These are phyloP conservation scores for Myriangium duriaei DNA, from an alignment of 2,329 filamentous ascomycete species.

Conservation along the genomic window DNA sequence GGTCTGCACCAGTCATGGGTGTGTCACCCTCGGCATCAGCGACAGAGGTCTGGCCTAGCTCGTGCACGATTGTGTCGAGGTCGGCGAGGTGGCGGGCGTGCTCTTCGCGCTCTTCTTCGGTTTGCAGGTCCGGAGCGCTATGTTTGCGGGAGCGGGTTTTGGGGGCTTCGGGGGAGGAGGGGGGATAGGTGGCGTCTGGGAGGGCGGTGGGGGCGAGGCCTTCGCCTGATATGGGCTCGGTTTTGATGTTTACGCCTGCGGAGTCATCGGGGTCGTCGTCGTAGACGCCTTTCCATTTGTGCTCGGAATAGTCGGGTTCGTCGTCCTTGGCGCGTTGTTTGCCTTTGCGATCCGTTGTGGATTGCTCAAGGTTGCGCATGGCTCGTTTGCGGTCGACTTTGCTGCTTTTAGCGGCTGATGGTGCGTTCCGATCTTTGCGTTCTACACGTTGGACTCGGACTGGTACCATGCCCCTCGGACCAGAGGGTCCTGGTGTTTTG, in stretches of 20 bases:
- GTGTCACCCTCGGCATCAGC: conserved; percentile 31
- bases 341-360: conserved; percentile 19
- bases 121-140: conserved; percentile 32
- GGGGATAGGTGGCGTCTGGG: conserved; percentile 21
- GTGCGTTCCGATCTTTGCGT: not conserved
- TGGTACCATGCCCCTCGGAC: conserved; percentile 12
- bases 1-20: conserved; percentile 22
- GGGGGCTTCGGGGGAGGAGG: conserved; percentile 8
- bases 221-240: conserved; percentile 38
- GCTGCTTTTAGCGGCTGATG: conserved; percentile 8
- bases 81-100: conserved; percentile 37
- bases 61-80: conserved; percentile 32
- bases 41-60: conserved; percentile 31
- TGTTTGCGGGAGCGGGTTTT: conserved; percentile 16
- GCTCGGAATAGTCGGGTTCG: conserved; percentile 29
- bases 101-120: conserved; percentile 40
- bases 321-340: conserved; percentile 30
- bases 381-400: conserved; percentile 7
- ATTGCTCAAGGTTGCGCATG: conserved; percentile 8
- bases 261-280: conserved; percentile 29
- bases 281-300: conserved; percentile 33
- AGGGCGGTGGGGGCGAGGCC: conserved; percentile 17
- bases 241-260: conserved; percentile 34
- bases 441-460: conserved; percentile 1
- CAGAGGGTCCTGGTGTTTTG: conserved; percentile 9